phyloP scores from a whole-genome alignment of 129 eudicot genomes.

The Chrysanthemum makinoi region DNA sequence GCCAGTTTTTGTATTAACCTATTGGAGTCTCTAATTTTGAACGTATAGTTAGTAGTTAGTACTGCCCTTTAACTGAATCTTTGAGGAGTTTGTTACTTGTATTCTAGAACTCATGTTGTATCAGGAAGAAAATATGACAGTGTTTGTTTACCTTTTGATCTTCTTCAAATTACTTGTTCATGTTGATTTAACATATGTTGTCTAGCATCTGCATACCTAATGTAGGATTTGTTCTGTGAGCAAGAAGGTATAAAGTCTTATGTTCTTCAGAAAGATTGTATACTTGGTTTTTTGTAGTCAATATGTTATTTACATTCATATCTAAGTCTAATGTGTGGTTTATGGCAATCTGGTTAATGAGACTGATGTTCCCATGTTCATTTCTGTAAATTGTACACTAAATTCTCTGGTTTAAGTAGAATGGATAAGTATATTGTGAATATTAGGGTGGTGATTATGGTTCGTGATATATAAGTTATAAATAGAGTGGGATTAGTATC shows the following conservation, averaged over 20 bases:
- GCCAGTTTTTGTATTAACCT: constrained; percentile 6
- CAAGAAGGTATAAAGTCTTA: constrained; percentile 18
- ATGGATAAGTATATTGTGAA: background rate
- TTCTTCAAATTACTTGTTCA: background rate
- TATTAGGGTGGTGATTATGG: constrained; percentile 7
- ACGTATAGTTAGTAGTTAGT: background rate
- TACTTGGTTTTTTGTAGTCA: background rate
- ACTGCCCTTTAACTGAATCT: background rate
- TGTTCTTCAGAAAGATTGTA: background rate
- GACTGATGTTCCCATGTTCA: constrained; percentile 13
- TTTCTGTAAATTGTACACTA: background rate
- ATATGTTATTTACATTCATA: background rate
- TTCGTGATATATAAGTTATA: constrained; percentile 1
- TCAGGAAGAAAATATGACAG: background rate
- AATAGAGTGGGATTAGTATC: constrained; percentile 1
- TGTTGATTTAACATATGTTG: background rate
- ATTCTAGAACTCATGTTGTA: constrained; percentile 3
- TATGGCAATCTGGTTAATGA: background rate
- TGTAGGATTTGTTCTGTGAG: background rate
- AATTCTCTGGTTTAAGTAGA: background rate
- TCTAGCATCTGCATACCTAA: constrained; percentile 2
- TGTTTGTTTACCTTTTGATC: background rate
- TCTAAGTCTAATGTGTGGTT: background rate
- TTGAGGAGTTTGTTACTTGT: background rate
- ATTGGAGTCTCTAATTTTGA: constrained; percentile 19